Conservation (phyloP, 129 eudicot species). For the Centrapalus pauciflorus region DNA sequence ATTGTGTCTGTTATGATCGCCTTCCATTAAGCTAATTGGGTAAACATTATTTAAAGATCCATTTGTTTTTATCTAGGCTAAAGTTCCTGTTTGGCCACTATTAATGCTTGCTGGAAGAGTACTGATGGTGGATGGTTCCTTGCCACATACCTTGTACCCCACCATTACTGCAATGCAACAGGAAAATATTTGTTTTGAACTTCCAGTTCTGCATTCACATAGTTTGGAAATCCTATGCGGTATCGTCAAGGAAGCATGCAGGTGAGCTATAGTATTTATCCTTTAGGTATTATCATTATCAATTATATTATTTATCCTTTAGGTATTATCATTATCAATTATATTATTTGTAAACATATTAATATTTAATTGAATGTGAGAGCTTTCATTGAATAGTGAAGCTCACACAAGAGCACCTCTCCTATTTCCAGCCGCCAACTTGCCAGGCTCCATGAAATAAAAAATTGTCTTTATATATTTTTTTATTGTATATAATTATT, state of each 20-base stretch:
- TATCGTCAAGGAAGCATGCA: conserved; percentile 51
- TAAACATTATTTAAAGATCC: not conserved
- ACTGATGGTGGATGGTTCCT: conserved; percentile 75
- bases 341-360: no score
- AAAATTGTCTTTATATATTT: no score
- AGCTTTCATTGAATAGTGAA: no score
- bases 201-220: conserved; percentile 55
- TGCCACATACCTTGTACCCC: conserved; percentile 44
- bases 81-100: conserved; percentile 50
- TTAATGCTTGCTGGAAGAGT: conserved; percentile 70
- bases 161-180: conserved; percentile 64
- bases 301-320: not conserved
- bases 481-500: no score
- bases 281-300: not conserved
- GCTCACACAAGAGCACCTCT: no score
- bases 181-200: conserved; percentile 66
- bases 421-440: no score
- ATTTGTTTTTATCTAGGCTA: conserved; percentile 41
- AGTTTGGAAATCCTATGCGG: conserved; percentile 62
- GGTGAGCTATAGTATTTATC: conserved; percentile 34
- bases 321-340: no score
- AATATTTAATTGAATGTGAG: no score
- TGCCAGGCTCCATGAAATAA: no score
- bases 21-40: not conserved
- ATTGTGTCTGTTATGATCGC: not conserved